Percentiles rank a stretch among this genome's conserved stretches.
Conservation (phyloP, 148 eudicot species). For the Vaccinium vitisidaea region DNA sequence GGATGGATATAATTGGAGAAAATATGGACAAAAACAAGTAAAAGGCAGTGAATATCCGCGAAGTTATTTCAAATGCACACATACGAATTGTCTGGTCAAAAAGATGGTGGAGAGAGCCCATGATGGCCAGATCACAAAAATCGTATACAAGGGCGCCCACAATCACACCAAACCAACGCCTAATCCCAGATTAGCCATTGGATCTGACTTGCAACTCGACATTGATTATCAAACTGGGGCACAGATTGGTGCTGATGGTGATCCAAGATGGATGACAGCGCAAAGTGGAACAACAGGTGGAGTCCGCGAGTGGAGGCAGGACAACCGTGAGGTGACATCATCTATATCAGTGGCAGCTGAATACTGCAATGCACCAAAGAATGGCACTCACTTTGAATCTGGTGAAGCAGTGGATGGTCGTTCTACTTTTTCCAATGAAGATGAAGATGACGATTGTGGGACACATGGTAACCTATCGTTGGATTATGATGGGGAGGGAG, state of each 20-base stretch:
- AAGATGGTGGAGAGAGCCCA: conserved; percentile 63
- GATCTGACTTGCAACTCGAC: conserved; percentile 31
- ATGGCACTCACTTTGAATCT: conserved; percentile 28
- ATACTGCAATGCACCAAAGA: conserved; percentile 24
- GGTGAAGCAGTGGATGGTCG: conserved; percentile 41
- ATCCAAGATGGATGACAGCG: conserved; percentile 28
- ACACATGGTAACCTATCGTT: conserved; percentile 60
- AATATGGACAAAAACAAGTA: conserved; percentile 75
- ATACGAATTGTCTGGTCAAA: conserved; percentile 54
- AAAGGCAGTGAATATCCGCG: conserved; percentile 74
- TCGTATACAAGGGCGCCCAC: conserved; percentile 64
- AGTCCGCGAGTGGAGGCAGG: conserved; percentile 34
- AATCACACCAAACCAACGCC: conserved; percentile 56
- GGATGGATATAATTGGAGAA: conserved; percentile 71
- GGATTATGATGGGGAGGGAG: conserved; percentile 58
- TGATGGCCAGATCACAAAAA: conserved; percentile 62
- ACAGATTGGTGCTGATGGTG: conserved; percentile 29
- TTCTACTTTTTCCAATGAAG: conserved; percentile 52
- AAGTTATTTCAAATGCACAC: conserved; percentile 67
- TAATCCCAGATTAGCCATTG: conserved; percentile 37
- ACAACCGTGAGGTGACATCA: conserved; percentile 44
- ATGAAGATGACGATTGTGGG: conserved; percentile 50
- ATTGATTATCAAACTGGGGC: conserved; percentile 34
- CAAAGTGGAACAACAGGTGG: conserved; percentile 23
- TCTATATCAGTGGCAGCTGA: conserved; percentile 31